Conservation (phyloP, 2,329 filamentous ascomycete genomes). For the Alternaria infectoria region DNA sequence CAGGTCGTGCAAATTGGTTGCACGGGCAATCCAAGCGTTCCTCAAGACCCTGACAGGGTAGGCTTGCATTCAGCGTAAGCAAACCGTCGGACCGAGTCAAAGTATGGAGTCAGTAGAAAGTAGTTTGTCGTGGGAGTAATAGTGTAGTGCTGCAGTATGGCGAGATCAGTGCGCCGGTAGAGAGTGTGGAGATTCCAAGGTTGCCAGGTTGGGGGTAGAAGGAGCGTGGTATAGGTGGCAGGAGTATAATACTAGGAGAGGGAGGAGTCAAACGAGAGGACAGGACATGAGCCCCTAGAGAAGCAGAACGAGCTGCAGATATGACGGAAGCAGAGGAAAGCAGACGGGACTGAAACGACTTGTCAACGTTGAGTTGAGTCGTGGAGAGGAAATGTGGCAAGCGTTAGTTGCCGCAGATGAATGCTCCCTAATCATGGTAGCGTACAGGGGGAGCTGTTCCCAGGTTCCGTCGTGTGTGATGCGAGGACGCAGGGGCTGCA, state of each 20-base stretch:
- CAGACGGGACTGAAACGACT: slow-evolving; percentile 40
- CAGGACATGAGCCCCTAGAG: slow-evolving; percentile 37
- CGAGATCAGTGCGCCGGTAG: slow-evolving; percentile 20
- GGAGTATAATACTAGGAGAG: slow-evolving; percentile 33
- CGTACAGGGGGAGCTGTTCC: slow-evolving; percentile 35
- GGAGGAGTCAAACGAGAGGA: slow-evolving; percentile 47
- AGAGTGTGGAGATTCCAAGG: slow-evolving; percentile 16
- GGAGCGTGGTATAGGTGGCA: slow-evolving; percentile 34
- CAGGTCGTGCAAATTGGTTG: slow-evolving; percentile 15
- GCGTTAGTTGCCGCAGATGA: slow-evolving; percentile 35
- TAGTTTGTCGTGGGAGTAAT: neutral
- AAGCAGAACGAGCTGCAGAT: slow-evolving; percentile 29
- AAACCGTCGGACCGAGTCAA: slow-evolving; percentile 1
- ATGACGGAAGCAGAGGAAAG: slow-evolving; percentile 27
- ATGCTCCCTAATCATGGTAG: slow-evolving; percentile 29
- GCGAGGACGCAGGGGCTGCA: slow-evolving; percentile 32
- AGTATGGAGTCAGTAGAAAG: slow-evolving; percentile 3
- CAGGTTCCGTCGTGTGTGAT: slow-evolving; percentile 35
- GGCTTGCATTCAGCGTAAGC: slow-evolving; percentile 10
- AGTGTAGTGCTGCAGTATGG: slow-evolving; percentile 11
- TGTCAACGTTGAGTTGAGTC: slow-evolving; percentile 33
- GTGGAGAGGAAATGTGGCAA: slow-evolving; percentile 34
- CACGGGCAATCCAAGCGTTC: slow-evolving; percentile 7
- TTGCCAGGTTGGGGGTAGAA: slow-evolving; percentile 22
- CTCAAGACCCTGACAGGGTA: slow-evolving; percentile 17